A percentile compares a stretch with the other conserved stretches of the same genome.
phyloP scores from a whole-genome alignment of 768 basidiomycete species.

The Podaxis rugospora region DNA sequence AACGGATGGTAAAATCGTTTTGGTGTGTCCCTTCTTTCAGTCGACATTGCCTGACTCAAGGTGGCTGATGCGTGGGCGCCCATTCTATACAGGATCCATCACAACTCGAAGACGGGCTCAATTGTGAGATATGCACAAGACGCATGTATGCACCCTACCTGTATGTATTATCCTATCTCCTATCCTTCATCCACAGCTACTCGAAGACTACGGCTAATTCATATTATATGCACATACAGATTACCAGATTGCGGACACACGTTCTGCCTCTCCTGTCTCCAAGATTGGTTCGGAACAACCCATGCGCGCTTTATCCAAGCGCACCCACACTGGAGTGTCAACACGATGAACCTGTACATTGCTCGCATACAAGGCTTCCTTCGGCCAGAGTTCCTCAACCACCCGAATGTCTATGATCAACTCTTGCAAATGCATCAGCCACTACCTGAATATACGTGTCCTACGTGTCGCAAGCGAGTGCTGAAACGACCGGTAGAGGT shows the following conservation, averaged over 20 bases:
- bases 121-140: constrained; percentile 61
- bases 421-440: constrained; percentile 25
- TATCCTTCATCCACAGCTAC: constrained; percentile 1
- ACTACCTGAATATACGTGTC: constrained; percentile 60
- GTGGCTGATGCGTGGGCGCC: not conserved
- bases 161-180: constrained; percentile 32
- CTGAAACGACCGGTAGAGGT: constrained; percentile 50
- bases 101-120: constrained; percentile 47
- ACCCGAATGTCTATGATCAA: constrained; percentile 24
- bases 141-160: constrained; percentile 66
- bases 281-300: constrained; percentile 47
- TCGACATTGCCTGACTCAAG: not conserved
- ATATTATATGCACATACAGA: constrained; percentile 27
- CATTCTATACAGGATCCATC: constrained; percentile 29
- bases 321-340: constrained; percentile 40
- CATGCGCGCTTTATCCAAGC: constrained; percentile 43
- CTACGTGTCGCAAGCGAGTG: constrained; percentile 55
- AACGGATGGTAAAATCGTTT: constrained; percentile 25
- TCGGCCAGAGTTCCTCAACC: constrained; percentile 9
- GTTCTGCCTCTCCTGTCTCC: constrained; percentile 60
- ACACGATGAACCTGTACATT: constrained; percentile 15
- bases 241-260: constrained; percentile 67
- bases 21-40: constrained; percentile 19
- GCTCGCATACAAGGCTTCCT: constrained; percentile 5
- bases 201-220: not conserved